phyloP scores from a whole-genome alignment of 192 early-diverging fungal species.

The Coemansia reversa region DNA sequence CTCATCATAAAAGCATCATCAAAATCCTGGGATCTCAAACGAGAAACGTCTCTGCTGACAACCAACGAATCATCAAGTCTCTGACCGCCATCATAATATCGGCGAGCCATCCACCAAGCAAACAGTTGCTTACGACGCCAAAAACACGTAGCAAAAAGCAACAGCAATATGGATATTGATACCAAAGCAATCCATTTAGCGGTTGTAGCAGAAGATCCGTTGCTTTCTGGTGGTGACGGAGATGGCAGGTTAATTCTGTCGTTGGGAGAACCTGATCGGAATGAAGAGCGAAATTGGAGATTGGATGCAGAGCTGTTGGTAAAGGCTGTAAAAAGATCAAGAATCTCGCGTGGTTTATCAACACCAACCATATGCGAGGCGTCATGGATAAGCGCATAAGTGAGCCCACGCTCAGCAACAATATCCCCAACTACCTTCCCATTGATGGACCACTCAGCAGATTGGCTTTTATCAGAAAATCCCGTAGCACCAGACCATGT shows the following conservation, averaged over 20 bases:
- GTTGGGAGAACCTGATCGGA: conserved; percentile 11
- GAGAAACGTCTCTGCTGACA: neutral
- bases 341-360: conserved; percentile 61
- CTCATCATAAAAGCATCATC: neutral
- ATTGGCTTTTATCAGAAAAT: conserved; percentile 23
- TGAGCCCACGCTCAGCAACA: conserved; percentile 60
- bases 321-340: conserved; percentile 62
- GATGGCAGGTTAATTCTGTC: neutral
- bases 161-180: neutral
- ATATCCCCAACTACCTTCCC: conserved; percentile 48
- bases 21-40: neutral
- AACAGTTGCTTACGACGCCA: neutral
- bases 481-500: conserved; percentile 62
- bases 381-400: conserved; percentile 59
- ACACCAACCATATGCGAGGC: conserved; percentile 74
- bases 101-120: neutral
- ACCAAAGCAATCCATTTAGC: neutral
- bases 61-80: neutral
- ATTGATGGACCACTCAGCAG: conserved; percentile 55
- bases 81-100: neutral
- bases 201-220: neutral
- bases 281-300: conserved; percentile 42
- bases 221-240: neutral
- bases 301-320: conserved; percentile 40
- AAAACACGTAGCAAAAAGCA: neutral